Conservation (phyloP, 768 basidiomycete genomes). For the Agrocybe praecox region DNA sequence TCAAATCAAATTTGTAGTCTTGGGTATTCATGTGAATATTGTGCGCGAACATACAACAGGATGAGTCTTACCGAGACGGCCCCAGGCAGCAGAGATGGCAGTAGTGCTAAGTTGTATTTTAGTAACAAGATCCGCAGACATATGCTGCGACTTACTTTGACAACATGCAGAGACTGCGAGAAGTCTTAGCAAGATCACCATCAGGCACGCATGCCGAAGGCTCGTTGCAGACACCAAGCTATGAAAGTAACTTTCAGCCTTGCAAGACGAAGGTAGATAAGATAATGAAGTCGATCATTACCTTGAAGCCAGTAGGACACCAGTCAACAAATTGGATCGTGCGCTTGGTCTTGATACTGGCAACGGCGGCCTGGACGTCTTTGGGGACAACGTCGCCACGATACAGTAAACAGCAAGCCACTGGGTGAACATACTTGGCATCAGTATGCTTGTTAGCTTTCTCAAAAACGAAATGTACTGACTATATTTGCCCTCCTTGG, state of each 20-base stretch:
- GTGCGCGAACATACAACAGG: neutral
- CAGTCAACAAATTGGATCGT: conserved; percentile 98
- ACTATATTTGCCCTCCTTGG: conserved; percentile 98
- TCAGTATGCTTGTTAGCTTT: neutral
- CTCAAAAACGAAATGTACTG: conserved; percentile 26
- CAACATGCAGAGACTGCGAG: conserved; percentile 95
- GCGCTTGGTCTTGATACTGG: conserved; percentile 93
- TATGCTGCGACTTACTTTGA: conserved; percentile 49
- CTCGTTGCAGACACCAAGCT: conserved; percentile 94
- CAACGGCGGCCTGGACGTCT: conserved; percentile 91
- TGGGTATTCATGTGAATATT: conserved; percentile 3
- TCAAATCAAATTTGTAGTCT: conserved; percentile 98
- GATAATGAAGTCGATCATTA: neutral
- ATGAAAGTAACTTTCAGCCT: neutral
- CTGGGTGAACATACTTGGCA: conserved; percentile 31
- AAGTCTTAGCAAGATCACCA: conserved; percentile 93
- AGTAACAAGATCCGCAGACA: neutral
- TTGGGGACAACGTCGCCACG: conserved; percentile 97
- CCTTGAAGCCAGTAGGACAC: conserved; percentile 97
- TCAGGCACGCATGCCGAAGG: conserved; percentile 88
- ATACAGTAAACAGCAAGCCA: conserved; percentile 91
- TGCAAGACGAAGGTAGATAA: neutral
- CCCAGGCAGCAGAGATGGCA: conserved; percentile 94
- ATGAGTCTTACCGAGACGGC: conserved; percentile 46
- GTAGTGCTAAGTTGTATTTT: conserved; percentile 51